Evolutionary conservation across 2,329 filamentous ascomycete species (phyloP), one percentile per base, ranked within the genome.

Genomic region (Xylariaceae sp.): DNA sequence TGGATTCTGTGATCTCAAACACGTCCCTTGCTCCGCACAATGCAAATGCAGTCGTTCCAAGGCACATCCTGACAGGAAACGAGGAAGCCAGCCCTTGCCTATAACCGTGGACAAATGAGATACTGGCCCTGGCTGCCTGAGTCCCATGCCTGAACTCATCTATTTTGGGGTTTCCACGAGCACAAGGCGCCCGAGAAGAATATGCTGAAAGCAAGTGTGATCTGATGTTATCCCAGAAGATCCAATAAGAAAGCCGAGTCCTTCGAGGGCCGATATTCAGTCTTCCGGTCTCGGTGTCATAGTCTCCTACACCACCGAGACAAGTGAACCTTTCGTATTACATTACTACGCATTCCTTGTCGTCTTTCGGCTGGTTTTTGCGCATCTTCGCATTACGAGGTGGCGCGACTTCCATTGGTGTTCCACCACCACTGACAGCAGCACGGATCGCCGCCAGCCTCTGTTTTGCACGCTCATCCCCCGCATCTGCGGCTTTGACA

Each of bases 401-500:
- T n/a, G 75, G 64, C 11, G 65, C 74, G 12, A 77, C 74, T 8
- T 78, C 76, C 73, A 78, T 79, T 0, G 76, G 72, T 1, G 64
- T 73, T 4, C 74, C 74, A 18, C 75, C 45, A 55, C 61, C 76
- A 49, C 72, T 78, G 22, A 90, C 86, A 9, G 93, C 91, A 8
- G 87, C 85, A 47, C 86, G 80, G 47, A 98, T 98, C 31, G 89
- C 87, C 16, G 85, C 81, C 39, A 98, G 74, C 19, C 93, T 80
- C 57, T 93, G 85, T 63, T 85, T 91, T 38, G 93, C 93, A 43
- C 89, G 81, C 55, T 93, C 87, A 57, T 97, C 90, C 35, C 91
- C 93, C 37, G 88, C 80, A 52, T 95, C 91, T 13, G 93, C 91
- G 4, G 93, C 93, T 64, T 87, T 88, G 53, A 98, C 91, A 62